These are phyloP conservation scores for Suillus paluster DNA, from an alignment of 768 basidiomycete species.

Conservation along the genomic window DNA sequence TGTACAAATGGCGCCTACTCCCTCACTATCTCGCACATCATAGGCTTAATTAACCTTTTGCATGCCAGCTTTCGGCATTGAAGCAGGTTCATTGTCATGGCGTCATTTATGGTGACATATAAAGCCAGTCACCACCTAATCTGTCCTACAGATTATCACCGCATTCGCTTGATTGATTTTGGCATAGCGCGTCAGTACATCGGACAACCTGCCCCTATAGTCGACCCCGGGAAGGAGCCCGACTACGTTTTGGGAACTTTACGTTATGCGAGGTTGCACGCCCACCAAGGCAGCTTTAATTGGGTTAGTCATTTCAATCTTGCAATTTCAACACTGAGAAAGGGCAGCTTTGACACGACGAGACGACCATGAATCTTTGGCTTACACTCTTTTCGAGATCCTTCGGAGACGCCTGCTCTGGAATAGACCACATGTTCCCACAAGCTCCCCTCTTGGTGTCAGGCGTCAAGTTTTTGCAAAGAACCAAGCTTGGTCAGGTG, in stretches of 20 bases:
- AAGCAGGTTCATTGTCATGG: slow-evolving; percentile 5
- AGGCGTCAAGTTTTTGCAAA: not conserved
- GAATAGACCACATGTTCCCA: not conserved
- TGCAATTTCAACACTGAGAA: too few species aligned
- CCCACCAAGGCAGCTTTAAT: slow-evolving; percentile 26
- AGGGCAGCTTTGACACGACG: not conserved
- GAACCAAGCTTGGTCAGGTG: not conserved
- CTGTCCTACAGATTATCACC: slow-evolving; percentile 25
- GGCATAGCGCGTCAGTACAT: slow-evolving; percentile 28
- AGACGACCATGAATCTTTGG: not conserved
- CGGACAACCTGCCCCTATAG: too few species aligned
- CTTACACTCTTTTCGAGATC: not conserved
- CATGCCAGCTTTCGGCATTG: not conserved
- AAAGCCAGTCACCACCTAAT: too few species aligned
- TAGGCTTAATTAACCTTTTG: not conserved
- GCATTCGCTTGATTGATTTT: slow-evolving; percentile 38
- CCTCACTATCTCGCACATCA: not conserved
- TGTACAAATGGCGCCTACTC: not conserved
- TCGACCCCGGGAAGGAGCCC: slow-evolving; percentile 15
- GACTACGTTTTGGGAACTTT: slow-evolving; percentile 34
- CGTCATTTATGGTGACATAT: slow-evolving; percentile 43
- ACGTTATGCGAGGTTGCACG: slow-evolving; percentile 38
- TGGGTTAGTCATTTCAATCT: not conserved
- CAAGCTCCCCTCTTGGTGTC: not conserved
- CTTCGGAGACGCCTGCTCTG: not conserved